These are phyloP conservation scores for Talaromyces sp. DNA, from an alignment of 2,329 filamentous ascomycete genomes.

Conservation along the genomic window DNA sequence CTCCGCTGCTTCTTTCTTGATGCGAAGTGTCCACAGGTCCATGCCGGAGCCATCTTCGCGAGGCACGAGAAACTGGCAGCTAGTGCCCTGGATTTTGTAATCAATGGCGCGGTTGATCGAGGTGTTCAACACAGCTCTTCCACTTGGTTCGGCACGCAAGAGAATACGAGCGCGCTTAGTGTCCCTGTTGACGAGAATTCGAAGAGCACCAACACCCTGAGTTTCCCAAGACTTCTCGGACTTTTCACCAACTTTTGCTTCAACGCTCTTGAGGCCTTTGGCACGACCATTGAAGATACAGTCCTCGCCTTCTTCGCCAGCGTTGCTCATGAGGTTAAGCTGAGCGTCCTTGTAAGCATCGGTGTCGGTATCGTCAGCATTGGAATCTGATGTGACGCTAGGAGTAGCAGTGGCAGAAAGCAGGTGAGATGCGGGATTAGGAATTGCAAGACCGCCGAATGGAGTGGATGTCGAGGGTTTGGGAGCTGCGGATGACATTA, in stretches of 20 bases:
- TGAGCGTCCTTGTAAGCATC: conserved; percentile 51
- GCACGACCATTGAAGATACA: conserved; percentile 66
- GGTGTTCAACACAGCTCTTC: conserved; percentile 70
- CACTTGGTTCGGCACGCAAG: conserved; percentile 69
- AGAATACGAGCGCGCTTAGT: conserved; percentile 65
- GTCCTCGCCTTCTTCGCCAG: conserved; percentile 69
- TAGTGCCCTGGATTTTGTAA: conserved; percentile 56
- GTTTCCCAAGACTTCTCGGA: conserved; percentile 52
- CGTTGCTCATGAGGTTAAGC: conserved; percentile 64
- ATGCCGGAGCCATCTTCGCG: conserved; percentile 54
- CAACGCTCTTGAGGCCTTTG: conserved; percentile 61
- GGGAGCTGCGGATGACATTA: neutral
- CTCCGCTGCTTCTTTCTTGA: conserved; percentile 52
- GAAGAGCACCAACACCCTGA: conserved; percentile 67
- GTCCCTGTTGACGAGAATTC: conserved; percentile 68
- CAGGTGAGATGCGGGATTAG: conserved; percentile 4
- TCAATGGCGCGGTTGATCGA: conserved; percentile 56
- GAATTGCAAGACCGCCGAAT: conserved; percentile 1
- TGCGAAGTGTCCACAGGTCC: conserved; percentile 67
- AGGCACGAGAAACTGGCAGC: conserved; percentile 40
- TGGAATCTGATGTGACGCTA: conserved; percentile 11
- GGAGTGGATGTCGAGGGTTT: conserved; percentile 1
- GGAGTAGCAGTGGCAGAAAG: conserved; percentile 7
- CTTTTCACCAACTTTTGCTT: conserved; percentile 21
- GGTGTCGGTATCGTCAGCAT: conserved; percentile 15